Conservation (phyloP, 495 filamentous ascomycete species). For the Neurospora sp. region DNA sequence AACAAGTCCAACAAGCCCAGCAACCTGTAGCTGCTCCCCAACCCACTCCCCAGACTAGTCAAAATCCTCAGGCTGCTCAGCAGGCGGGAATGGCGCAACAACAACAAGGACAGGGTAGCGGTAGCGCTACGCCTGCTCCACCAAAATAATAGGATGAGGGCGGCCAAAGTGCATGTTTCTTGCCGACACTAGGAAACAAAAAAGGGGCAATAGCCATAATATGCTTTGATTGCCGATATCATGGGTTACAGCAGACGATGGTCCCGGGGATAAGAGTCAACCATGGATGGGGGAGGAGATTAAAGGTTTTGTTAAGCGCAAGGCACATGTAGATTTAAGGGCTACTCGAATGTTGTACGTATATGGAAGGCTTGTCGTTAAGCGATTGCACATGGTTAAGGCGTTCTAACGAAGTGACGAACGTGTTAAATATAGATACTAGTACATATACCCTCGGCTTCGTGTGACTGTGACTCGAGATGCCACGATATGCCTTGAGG, state of each 20-base stretch:
- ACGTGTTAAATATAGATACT: neutral
- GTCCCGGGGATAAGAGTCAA: neutral
- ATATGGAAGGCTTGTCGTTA: neutral
- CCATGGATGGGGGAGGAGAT: neutral
- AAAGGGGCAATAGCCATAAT: neutral
- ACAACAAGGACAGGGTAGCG: constrained; percentile 34
- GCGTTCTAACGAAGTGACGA: neutral
- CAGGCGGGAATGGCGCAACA: constrained; percentile 9
- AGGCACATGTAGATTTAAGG: neutral
- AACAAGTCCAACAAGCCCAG: constrained; percentile 15
- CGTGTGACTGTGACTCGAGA: neutral
- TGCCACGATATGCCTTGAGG: neutral
- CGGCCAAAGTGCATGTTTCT: neutral
- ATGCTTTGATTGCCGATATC: neutral
- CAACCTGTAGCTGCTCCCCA: constrained; percentile 2
- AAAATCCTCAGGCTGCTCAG: neutral
- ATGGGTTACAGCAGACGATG: neutral
- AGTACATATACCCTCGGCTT: neutral
- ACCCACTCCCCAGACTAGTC: neutral
- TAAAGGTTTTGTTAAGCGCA: neutral
- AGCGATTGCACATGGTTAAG: neutral
- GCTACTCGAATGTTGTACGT: neutral
- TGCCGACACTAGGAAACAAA: neutral
- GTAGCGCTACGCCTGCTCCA: constrained; percentile 29
- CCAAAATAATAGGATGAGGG: constrained; percentile 7